Evolutionary conservation across 768 basidiomycete genomes (phyloP).

Genomic region (Auricularia sp.): DNA sequence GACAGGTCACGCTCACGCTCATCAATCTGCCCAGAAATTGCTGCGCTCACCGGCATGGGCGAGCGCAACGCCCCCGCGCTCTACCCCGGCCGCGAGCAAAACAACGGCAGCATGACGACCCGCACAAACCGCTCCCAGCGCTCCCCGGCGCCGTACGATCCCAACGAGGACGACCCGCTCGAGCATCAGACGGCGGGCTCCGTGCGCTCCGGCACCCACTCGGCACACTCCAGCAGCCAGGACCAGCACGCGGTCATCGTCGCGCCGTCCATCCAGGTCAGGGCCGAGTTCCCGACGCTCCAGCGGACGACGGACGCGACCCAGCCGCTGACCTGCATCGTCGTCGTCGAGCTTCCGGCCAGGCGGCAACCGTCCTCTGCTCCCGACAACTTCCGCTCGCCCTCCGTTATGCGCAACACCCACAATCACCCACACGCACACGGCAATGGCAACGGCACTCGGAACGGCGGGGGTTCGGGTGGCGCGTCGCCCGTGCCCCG

Average conservation of each 20-base stretch:
- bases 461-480: neutral
- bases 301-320: slow-evolving; percentile 54
- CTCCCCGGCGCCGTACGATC: slow-evolving; percentile 42
- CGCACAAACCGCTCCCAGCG: slow-evolving; percentile 14
- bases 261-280: slow-evolving; percentile 86
- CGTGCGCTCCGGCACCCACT: slow-evolving; percentile 20
- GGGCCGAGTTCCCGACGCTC: slow-evolving; percentile 82
- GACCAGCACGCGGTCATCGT: slow-evolving; percentile 50
- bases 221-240: slow-evolving; percentile 33
- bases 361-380: slow-evolving; percentile 36
- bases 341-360: slow-evolving; percentile 84
- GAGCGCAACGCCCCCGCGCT: slow-evolving; percentile 43
- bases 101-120: slow-evolving; percentile 35
- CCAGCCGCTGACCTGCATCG: slow-evolving; percentile 87
- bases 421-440: neutral
- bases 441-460: neutral
- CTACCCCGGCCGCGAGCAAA: slow-evolving; percentile 59
- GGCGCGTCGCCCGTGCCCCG: neutral
- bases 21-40: slow-evolving; percentile 55
- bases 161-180: slow-evolving; percentile 78
- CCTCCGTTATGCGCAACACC: slow-evolving; percentile 15
- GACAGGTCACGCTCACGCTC: neutral
- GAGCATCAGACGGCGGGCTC: slow-evolving; percentile 39
- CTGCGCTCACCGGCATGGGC: slow-evolving; percentile 85
- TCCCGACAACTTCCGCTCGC: neutral